Percentiles rank a stretch among this genome's conserved stretches.
phyloP scores from a whole-genome alignment of 2,329 filamentous ascomycete species.

The Botryosphaeria dothidea region DNA sequence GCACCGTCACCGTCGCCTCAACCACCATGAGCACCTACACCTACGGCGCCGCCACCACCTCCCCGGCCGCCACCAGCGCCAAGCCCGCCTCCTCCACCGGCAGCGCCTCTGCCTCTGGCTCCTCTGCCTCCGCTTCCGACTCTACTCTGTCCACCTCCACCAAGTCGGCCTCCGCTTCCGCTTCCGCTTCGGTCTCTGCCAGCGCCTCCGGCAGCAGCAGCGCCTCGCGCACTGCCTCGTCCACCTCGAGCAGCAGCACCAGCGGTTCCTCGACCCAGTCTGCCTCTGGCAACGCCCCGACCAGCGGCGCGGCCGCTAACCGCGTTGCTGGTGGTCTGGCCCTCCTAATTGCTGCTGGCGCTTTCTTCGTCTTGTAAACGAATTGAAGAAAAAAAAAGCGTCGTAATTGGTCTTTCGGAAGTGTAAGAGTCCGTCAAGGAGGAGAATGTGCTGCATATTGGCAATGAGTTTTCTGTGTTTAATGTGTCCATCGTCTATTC shows the following conservation, averaged over 20 bases:
- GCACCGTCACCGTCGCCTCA: conserved; percentile 41
- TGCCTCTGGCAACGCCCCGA: conserved; percentile 1
- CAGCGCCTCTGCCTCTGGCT: conserved; percentile 26
- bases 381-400: too few species aligned
- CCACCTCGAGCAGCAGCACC: too few species aligned
- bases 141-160: conserved; percentile 23
- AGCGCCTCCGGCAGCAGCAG: conserved; percentile 22
- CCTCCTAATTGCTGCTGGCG: not conserved
- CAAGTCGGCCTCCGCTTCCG: conserved; percentile 24
- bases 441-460: too few species aligned
- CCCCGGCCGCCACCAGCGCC: conserved; percentile 20
- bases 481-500: not conserved
- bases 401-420: too few species aligned
- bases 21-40: conserved; percentile 28
- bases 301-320: conserved; percentile 1
- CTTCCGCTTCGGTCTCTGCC: conserved; percentile 24
- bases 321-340: conserved; percentile 9
- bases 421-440: too few species aligned
- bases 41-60: conserved; percentile 33
- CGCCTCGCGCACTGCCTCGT: too few species aligned
- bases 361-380: conserved; percentile 5
- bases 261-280: not conserved
- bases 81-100: conserved; percentile 26
- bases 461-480: not conserved
- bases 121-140: conserved; percentile 26